Evolutionary conservation across 345 rosid genomes (phyloP).

Genomic region (Carallia brachiata): DNA sequence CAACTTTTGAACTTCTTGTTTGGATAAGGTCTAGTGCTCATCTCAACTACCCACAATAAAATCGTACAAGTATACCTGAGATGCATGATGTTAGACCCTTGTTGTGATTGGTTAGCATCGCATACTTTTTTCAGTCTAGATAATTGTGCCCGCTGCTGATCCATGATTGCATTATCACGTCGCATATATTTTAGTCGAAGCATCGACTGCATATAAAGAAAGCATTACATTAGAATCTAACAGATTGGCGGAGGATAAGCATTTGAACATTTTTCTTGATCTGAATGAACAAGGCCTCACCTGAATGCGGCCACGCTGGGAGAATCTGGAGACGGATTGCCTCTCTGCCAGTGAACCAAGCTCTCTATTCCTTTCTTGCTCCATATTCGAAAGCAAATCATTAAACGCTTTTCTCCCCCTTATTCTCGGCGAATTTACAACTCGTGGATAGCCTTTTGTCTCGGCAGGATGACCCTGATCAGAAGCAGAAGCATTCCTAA

Average conservation of each 20-base stretch:
- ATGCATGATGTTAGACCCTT: slow-evolving; percentile 45
- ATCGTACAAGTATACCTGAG: slow-evolving; percentile 38
- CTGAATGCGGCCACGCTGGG: slow-evolving; percentile 81
- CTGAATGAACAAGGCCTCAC: slow-evolving; percentile 24
- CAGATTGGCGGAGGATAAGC: too few species aligned
- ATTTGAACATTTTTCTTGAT: neutral
- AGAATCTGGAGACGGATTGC: slow-evolving; percentile 57
- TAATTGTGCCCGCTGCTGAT: slow-evolving; percentile 32
- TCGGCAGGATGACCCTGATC: slow-evolving; percentile 26
- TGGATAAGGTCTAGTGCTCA: too few species aligned
- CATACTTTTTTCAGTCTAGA: slow-evolving; percentile 12
- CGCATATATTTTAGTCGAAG: slow-evolving; percentile 61
- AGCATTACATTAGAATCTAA: neutral
- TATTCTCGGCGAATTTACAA: slow-evolving; percentile 46
- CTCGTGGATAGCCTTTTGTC: slow-evolving; percentile 28
- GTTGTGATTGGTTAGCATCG: slow-evolving; percentile 29
- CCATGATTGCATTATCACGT: slow-evolving; percentile 49
- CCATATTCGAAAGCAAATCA: slow-evolving; percentile 63
- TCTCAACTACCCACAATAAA: too few species aligned
- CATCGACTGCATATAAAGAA: slow-evolving; percentile 42
- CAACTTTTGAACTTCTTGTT: too few species aligned
- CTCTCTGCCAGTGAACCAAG: slow-evolving; percentile 43
- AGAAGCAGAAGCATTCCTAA: slow-evolving; percentile 8
- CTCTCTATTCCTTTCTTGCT: slow-evolving; percentile 56
- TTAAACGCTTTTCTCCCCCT: slow-evolving; percentile 80